phyloP scores from a whole-genome alignment of 169 alveolate genomes.

The Perkinsus olseni region DNA sequence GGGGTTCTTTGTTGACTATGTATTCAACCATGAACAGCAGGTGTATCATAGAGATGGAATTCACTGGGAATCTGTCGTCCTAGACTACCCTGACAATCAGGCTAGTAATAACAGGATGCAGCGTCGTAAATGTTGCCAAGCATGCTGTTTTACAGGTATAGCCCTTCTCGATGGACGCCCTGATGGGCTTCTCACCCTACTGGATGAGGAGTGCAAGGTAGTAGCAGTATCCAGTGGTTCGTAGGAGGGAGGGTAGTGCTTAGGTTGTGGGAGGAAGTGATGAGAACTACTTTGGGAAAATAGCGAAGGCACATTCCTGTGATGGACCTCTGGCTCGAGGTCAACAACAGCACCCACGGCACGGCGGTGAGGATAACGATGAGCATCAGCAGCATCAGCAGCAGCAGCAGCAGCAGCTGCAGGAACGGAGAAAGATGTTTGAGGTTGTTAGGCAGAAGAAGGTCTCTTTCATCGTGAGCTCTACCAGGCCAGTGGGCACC shows the following conservation, averaged over 20 bases:
- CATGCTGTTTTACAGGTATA: slow-evolving; percentile 52
- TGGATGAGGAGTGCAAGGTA: slow-evolving; percentile 36
- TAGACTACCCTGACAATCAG: slow-evolving; percentile 12
- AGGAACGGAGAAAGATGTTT: background rate
- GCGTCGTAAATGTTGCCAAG: background rate
- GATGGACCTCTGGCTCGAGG: no score
- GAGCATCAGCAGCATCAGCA: no score
- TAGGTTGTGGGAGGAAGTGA: background rate
- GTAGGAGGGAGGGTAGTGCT: no score
- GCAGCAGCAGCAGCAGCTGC: no score
- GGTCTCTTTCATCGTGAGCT: background rate
- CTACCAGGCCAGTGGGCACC: background rate
- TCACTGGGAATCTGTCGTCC: slow-evolving; percentile 49
- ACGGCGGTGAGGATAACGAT: no score
- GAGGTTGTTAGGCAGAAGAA: background rate
- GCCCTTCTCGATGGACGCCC: slow-evolving; percentile 52
- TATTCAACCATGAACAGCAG: slow-evolving; percentile 67
- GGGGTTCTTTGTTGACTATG: slow-evolving; percentile 69
- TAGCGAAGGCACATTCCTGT: background rate
- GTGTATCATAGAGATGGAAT: slow-evolving; percentile 63
- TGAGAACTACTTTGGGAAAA: background rate
- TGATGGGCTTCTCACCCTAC: slow-evolving; percentile 25
- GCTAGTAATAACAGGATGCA: background rate
- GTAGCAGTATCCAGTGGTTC: no score
- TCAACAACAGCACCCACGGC: no score